Evolutionary conservation across 768 basidiomycete species (phyloP).

Genomic region (Albatrellus ellisii): DNA sequence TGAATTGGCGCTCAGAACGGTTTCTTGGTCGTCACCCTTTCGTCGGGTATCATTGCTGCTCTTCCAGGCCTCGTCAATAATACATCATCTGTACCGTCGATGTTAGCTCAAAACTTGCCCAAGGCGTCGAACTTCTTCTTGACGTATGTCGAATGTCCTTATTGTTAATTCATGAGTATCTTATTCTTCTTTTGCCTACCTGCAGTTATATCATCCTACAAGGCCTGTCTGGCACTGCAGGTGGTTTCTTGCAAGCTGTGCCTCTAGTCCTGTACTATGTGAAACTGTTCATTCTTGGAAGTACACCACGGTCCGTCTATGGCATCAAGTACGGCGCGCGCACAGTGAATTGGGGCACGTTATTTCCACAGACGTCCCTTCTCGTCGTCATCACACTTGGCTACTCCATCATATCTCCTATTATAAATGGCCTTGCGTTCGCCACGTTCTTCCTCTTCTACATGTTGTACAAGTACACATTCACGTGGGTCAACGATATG

Average conservation of each 20-base stretch:
- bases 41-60: constrained; percentile 71
- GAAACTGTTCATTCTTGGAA: constrained; percentile 77
- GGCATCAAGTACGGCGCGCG: constrained; percentile 66
- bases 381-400: constrained; percentile 70
- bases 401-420: constrained; percentile 83
- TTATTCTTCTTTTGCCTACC: neutral
- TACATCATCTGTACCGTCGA: constrained; percentile 52
- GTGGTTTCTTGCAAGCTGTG: constrained; percentile 71
- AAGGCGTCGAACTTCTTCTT: constrained; percentile 84
- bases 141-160: constrained; percentile 35
- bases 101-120: constrained; percentile 73
- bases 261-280: constrained; percentile 78
- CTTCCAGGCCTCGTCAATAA: constrained; percentile 49
- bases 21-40: constrained; percentile 82
- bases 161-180: no score
- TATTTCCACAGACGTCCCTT: constrained; percentile 63
- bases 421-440: constrained; percentile 85
- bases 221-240: constrained; percentile 67
- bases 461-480: constrained; percentile 52
- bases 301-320: constrained; percentile 78
- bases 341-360: constrained; percentile 63
- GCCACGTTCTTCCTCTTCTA: constrained; percentile 78
- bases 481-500: constrained; percentile 48
- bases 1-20: constrained; percentile 50
- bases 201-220: constrained; percentile 64